Base-by-base conservation (phyloP, 1,284 basidiomycete genomes). In the Microbotryum intermedium region DNA sequence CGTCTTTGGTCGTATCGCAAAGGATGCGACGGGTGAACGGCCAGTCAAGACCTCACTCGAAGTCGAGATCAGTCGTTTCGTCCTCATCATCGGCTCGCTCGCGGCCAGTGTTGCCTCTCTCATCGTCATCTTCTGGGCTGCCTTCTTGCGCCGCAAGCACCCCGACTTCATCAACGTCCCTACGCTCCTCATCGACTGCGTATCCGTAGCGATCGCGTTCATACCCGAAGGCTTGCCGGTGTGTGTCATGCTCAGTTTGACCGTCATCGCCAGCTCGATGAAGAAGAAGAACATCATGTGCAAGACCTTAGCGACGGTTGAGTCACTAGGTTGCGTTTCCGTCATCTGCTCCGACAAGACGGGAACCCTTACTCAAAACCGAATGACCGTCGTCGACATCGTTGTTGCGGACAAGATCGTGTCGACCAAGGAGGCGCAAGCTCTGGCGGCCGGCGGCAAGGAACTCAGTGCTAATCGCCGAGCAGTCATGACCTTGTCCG, bases 261-360 rank as follows among this genome's bases (percentile, higher is more conserved):
- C 79, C 6, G 75, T 80, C 29, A 77, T 83, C 25, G 56, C 34
- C 39, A 16, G 55, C 42, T 53, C 60, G 21, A 76, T 83, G 53
- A 76, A 77, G 60, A 79, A 80, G 59, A 78, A 80, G 67, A 81
- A 82, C 69, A 80, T 85, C 16, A 74, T 84, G 3, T 80, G 81
- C 67, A 84, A 84, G 68, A 79, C 79, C 60, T 75, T 84, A 56
- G 79, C 82, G 51, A 83, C 81, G 0, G 81, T 83, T 64, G 83
- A 79, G 71, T 83, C 83, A 0, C 78, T 84, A 8, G 83, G 83
- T 0, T 75, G 78, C 1, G 78, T 83, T 57, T 79, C 79, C 42
- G 79, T 84, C 43, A 67, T 83, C 50, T 81, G 80, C 70, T 80
- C 80, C 4, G 82, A 83, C 73, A 83, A 83, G 78, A 80, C 78